phyloP scores from a whole-genome alignment of 106 monocot species.

The Gastrodia elata region DNA sequence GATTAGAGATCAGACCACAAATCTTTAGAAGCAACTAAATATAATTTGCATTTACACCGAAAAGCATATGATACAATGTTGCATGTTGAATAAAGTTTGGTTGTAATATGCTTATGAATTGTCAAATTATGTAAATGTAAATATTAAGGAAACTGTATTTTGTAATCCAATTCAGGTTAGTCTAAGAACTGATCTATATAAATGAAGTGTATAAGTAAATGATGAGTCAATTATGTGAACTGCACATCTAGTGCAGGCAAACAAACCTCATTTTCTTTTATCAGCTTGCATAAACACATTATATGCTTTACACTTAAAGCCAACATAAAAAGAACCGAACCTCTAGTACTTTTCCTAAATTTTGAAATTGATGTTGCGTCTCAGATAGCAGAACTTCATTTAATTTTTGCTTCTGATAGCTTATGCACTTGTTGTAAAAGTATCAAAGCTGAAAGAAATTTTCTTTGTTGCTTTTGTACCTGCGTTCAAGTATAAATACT shows the following conservation, averaged over 20 bases:
- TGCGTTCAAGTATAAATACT: background rate
- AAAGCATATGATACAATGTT: too few relatives aligned
- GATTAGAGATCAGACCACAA: too few relatives aligned
- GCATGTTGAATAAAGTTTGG: too few relatives aligned
- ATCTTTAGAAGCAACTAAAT: too few relatives aligned
- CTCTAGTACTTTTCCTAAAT: constrained; percentile 30
- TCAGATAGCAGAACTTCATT: constrained; percentile 3
- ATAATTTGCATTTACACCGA: too few relatives aligned
- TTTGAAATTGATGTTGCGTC: constrained; percentile 18
- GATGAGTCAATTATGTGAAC: background rate
- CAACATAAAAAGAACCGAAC: constrained; percentile 16
- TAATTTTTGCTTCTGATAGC: constrained; percentile 21
- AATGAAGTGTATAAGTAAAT: background rate
- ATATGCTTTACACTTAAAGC: background rate
- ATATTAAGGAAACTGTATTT: too few relatives aligned
- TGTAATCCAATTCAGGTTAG: background rate
- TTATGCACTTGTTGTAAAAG: constrained; percentile 30
- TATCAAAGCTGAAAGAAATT: constrained; percentile 19
- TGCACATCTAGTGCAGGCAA: background rate
- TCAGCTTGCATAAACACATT: background rate
- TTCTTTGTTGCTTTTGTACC: constrained; percentile 37
- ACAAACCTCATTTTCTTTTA: background rate
- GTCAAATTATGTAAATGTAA: too few relatives aligned
- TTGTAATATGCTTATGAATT: too few relatives aligned
- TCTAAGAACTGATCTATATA: background rate